Evolutionary conservation across 768 basidiomycete species (phyloP), one percentile per base, ranked within the genome.

Genomic region (Mycena haematopus): DNA sequence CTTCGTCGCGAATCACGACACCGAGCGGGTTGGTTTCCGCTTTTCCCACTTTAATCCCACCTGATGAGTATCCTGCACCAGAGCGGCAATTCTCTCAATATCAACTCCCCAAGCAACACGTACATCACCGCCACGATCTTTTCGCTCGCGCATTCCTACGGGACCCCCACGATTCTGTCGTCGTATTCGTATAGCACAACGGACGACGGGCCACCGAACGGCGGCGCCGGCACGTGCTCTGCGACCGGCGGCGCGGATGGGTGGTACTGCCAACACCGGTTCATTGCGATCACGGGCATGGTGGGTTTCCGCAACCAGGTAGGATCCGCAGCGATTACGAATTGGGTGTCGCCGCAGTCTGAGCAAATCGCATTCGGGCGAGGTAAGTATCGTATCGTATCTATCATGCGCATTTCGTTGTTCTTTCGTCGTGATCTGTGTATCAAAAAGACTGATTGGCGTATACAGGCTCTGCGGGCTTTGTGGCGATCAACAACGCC

Each of bases 1-100:
- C 8, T 90, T 90, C 61, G 87, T 90, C 5, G 76, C 84, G 0
- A 88, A 90, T 67, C 89, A 90, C 59, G 89, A 90, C 65, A 90
- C 88, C 1, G 89, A 90, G 71, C 75, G 89, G 47, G 82, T 82
- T 49, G 29, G 15, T 27, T 44, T n/a, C 10, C 52, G 40, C 17
- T n/a, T 14, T 35, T 6, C 5, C 4, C 9, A 8, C 5, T 13
- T 19, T 58, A 24, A n/a, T 9, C 45, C 49, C 6, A 47, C 40
- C n/a, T 27, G 14, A 2, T 47, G 14, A n/a, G 29, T 9, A 33
- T 50, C 7, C 10, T 13, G 24, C 38, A 19, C 21, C 52, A 83
- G 87, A 82, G 79, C 56, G 84, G 84, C 1, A 68, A 57, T 27
- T 87, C 88, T 0, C 75, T 90, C 8, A 86, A 82, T 66, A 77